Evolutionary conservation across 106 monocot genomes (phyloP).

Genomic region (Cymbidium sinense): DNA sequence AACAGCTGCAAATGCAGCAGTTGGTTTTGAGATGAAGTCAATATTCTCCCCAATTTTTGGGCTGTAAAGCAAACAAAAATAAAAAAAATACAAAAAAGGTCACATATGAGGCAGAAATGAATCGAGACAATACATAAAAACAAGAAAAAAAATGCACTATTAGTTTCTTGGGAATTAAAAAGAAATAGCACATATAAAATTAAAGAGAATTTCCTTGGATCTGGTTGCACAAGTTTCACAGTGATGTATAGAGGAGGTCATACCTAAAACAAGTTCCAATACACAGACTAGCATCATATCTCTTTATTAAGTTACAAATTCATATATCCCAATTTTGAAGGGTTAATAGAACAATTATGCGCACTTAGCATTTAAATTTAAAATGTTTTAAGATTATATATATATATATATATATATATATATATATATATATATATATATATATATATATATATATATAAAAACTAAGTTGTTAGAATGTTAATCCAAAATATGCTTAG

Average conservation of each 20-base stretch:
- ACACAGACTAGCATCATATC: neutral
- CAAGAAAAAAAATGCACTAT: neutral
- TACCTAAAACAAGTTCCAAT: neutral
- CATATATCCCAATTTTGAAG: neutral
- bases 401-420: too few species aligned
- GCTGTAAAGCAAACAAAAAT: slow-evolving; percentile 26
- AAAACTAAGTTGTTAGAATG: neutral
- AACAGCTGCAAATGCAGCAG: slow-evolving; percentile 65
- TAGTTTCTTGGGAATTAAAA: neutral
- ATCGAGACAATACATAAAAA: neutral
- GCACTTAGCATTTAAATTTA: neutral
- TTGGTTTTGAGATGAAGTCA: slow-evolving; percentile 32
- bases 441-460: too few species aligned
- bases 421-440: too few species aligned
- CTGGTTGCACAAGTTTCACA: neutral
- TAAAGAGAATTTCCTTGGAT: neutral
- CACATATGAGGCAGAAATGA: neutral
- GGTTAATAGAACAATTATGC: neutral
- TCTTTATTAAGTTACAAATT: neutral
- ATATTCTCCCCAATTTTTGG: slow-evolving; percentile 35
- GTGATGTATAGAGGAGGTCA: neutral
- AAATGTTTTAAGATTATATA: neutral
- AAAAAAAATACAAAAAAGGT: slow-evolving; percentile 3
- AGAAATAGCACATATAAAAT: neutral
- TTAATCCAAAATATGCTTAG: neutral